Conservation (phyloP, 306 rosid species). For the Sindora glabra region DNA sequence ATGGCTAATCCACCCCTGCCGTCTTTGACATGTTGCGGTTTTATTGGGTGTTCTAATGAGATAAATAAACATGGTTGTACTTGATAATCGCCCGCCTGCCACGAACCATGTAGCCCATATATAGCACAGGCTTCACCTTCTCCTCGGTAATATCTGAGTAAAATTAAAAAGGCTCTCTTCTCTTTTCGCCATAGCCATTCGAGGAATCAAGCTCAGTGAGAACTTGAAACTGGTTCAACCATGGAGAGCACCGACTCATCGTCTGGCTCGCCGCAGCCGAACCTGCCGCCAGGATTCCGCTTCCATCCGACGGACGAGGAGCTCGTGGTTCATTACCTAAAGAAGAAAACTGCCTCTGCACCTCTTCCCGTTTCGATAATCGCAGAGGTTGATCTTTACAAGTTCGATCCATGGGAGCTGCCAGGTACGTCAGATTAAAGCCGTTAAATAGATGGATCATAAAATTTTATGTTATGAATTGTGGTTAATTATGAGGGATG, state of each 20-base stretch:
- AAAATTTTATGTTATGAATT: not conserved
- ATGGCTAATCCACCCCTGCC: not conserved
- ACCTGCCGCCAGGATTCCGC: slow-evolving; percentile 57
- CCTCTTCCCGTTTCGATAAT: slow-evolving; percentile 45
- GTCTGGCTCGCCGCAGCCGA: slow-evolving; percentile 30
- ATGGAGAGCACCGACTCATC: slow-evolving; percentile 57
- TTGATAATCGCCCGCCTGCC: not conserved
- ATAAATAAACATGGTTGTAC: not conserved
- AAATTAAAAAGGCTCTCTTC: not conserved
- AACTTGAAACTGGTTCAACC: not conserved
- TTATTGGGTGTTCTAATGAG: not conserved
- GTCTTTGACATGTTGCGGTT: not conserved
- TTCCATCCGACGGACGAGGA: slow-evolving; percentile 66
- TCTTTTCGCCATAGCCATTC: not conserved
- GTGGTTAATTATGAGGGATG: no score
- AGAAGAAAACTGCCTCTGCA: slow-evolving; percentile 33
- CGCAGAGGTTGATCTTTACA: slow-evolving; percentile 58
- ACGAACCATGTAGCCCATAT: not conserved
- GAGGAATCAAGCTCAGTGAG: not conserved
- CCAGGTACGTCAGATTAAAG: slow-evolving; percentile 31
- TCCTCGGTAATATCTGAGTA: no score
- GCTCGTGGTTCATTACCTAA: slow-evolving; percentile 54
- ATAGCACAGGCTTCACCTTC: not conserved
- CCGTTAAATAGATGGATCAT: not conserved
- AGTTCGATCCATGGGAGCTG: slow-evolving; percentile 64